Percentiles rank a stretch among this genome's conserved stretches.
phyloP scores from a whole-genome alignment of 495 filamentous ascomycete species.

The Aspergillus diversus region DNA sequence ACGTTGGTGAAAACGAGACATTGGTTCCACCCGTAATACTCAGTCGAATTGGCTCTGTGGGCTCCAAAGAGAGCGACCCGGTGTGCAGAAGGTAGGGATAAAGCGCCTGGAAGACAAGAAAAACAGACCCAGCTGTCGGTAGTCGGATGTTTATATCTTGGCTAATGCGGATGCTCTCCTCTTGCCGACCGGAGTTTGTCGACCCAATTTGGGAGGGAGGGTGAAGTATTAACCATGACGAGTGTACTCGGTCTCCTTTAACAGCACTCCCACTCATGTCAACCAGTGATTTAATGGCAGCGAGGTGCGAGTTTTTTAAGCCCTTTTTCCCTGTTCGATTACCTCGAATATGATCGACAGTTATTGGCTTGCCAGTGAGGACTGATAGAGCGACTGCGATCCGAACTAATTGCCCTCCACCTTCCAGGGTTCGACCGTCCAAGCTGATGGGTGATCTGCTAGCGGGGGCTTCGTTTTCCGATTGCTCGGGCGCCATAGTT shows the following conservation, averaged over 20 bases:
- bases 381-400: constrained; percentile 71
- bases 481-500: constrained; percentile 3
- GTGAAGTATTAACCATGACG: constrained; percentile 55
- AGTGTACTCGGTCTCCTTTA: constrained; percentile 58
- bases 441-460: constrained; percentile 42
- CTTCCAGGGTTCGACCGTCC: constrained; percentile 77
- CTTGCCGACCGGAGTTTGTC: constrained; percentile 1
- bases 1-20: constrained; percentile 69
- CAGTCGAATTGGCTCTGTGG: constrained; percentile 31
- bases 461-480: neutral
- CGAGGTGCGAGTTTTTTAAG: constrained; percentile 75
- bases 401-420: constrained; percentile 81
- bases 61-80: constrained; percentile 25
- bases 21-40: constrained; percentile 80
- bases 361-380: constrained; percentile 64
- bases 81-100: constrained; percentile 76
- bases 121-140: constrained; percentile 48
- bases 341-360: constrained; percentile 70
- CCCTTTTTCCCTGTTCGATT: constrained; percentile 64
- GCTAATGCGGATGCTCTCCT: neutral
- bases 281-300: constrained; percentile 68
- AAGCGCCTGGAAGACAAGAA: constrained; percentile 81
- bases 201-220: constrained; percentile 30
- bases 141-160: constrained; percentile 40
- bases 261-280: constrained; percentile 63